phyloP scores from a whole-genome alignment of 345 rosid species.

The Arabidopsis arenosa region DNA sequence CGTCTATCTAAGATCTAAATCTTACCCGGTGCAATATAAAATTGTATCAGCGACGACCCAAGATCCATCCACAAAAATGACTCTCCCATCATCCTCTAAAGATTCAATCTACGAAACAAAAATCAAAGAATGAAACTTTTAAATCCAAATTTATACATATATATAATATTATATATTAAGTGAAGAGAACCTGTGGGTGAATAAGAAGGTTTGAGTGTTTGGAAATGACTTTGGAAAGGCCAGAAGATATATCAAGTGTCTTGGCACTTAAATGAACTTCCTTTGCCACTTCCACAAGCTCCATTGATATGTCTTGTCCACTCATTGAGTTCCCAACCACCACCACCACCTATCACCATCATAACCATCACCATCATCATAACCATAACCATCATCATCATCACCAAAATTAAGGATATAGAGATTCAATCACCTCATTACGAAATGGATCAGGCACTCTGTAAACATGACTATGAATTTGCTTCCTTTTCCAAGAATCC shows the following conservation, averaged over 20 bases:
- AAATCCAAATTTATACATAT: not conserved
- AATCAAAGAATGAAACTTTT: conserved; percentile 1
- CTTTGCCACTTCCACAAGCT: conserved; percentile 76
- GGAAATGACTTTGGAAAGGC: conserved; percentile 76
- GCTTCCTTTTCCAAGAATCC: conserved; percentile 86
- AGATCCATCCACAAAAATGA: conserved; percentile 66
- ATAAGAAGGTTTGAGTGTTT: conserved; percentile 64
- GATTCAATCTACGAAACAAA: conserved; percentile 59
- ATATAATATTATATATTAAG: not conserved
- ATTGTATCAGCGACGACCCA: conserved; percentile 71
- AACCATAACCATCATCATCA: not conserved
- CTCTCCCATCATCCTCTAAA: conserved; percentile 70
- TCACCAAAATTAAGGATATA: conserved; percentile 6
- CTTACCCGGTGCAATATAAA: conserved; percentile 93
- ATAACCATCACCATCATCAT: not conserved
- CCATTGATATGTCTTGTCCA: conserved; percentile 94
- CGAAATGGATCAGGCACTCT: conserved; percentile 80
- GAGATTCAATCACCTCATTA: conserved; percentile 55
- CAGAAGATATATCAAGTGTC: conserved; percentile 58
- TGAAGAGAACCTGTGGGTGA: conserved; percentile 61
- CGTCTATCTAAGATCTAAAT: not conserved
- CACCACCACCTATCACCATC: conserved; percentile 66
- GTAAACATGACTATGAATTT: conserved; percentile 82
- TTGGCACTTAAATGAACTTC: conserved; percentile 79
- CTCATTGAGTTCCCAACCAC: conserved; percentile 83